Evolutionary conservation across 768 basidiomycete species (phyloP).

Genomic region (Tylopilus plumbeoviolaceoides): DNA sequence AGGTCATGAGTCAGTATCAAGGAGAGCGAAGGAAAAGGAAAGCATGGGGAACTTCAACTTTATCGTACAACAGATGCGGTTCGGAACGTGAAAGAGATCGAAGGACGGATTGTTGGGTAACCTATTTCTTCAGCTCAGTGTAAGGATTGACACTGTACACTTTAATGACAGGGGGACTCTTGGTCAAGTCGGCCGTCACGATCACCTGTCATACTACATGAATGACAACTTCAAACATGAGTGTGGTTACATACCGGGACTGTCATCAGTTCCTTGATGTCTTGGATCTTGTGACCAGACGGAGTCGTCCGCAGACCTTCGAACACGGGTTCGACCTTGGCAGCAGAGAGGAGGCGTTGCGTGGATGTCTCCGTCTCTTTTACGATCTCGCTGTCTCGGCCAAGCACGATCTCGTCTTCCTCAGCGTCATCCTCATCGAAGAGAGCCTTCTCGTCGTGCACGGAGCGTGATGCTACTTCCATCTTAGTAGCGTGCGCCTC

Average conservation of each 20-base stretch:
- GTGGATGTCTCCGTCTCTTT: constrained; percentile 58
- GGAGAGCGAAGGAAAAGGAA: constrained; percentile 28
- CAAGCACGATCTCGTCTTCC: constrained; percentile 77
- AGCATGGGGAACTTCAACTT: constrained; percentile 27
- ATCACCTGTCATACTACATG: constrained; percentile 59
- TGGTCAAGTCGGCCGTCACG: constrained; percentile 90
- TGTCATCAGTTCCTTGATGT: constrained; percentile 89
- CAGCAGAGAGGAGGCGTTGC: constrained; percentile 74
- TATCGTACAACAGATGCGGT: constrained; percentile 29
- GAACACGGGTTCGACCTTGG: constrained; percentile 73
- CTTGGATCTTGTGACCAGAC: constrained; percentile 92
- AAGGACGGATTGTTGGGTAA: constrained; percentile 6
- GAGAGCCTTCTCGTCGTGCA: constrained; percentile 81
- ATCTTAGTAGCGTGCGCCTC: constrained; percentile 90
- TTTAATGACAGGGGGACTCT: constrained; percentile 95
- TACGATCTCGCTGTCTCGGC: constrained; percentile 43
- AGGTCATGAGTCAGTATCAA: constrained; percentile 29
- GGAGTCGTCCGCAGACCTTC: constrained; percentile 73
- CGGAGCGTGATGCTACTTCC: constrained; percentile 82
- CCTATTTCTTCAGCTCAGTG: constrained; percentile 42
- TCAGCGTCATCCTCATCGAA: constrained; percentile 86
- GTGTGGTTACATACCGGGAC: constrained; percentile 65
- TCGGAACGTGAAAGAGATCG: constrained; percentile 1
- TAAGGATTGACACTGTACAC: constrained; percentile 96
- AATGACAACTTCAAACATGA: not conserved